Percentiles rank a stretch among this genome's conserved stretches.
Evolutionary conservation across 306 rosid genomes (phyloP).

Genomic region (Cucurbita ficifolia): DNA sequence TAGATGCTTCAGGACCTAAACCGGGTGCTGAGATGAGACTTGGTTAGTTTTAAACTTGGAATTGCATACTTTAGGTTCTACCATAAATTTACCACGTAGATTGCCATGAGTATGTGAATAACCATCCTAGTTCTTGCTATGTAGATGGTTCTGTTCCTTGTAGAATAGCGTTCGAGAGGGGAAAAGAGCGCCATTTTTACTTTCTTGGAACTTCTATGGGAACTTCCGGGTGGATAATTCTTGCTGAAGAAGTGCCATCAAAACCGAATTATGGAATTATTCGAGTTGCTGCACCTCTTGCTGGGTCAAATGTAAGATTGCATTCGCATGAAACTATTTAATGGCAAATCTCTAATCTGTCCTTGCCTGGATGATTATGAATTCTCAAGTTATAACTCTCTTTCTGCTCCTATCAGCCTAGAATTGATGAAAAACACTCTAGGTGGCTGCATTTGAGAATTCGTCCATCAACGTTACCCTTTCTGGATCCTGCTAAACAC

Average conservation of each 20-base stretch:
- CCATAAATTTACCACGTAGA: background rate
- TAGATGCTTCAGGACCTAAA: conserved; percentile 53
- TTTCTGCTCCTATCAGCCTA: conserved; percentile 41
- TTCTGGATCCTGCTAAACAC: conserved; percentile 34
- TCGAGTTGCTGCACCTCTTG: conserved; percentile 72
- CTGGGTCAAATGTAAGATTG: conserved; percentile 69
- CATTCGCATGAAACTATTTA: background rate
- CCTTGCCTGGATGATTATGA: background rate
- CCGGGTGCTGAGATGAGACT: conserved; percentile 61
- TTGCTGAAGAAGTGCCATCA: conserved; percentile 67
- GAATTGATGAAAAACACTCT: conserved; percentile 49
- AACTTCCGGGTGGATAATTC: conserved; percentile 65
- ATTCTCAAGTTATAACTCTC: background rate
- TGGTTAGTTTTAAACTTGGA: conserved; percentile 36
- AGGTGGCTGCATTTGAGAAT: conserved; percentile 87
- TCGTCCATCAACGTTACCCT: conserved; percentile 63
- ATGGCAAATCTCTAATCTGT: background rate
- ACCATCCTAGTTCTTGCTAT: conserved; percentile 14
- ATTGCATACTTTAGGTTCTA: conserved; percentile 1
- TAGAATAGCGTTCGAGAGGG: conserved; percentile 85
- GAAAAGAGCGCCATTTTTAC: conserved; percentile 61
- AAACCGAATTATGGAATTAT: conserved; percentile 51
- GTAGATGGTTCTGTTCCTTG: conserved; percentile 78
- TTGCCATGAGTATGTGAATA: background rate
- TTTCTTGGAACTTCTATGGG: conserved; percentile 59